phyloP scores from a whole-genome alignment of 2,329 filamentous ascomycete species.

The Alternaria triticina region DNA sequence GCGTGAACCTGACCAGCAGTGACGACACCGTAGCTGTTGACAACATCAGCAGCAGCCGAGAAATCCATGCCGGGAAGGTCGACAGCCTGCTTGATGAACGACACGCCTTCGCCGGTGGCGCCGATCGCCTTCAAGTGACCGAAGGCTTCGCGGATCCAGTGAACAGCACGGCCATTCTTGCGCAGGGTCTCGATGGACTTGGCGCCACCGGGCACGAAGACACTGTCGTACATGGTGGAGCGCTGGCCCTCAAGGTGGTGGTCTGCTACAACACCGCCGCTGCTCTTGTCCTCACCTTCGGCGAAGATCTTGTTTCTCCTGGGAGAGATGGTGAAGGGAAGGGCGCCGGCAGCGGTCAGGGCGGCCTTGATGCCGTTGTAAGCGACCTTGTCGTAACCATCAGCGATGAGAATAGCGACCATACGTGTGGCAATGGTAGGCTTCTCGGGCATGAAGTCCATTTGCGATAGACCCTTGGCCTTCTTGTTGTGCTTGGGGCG shows the following conservation, averaged over 20 bases:
- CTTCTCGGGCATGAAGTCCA: slow-evolving; percentile 67
- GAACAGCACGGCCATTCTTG: slow-evolving; percentile 73
- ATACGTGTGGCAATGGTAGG: slow-evolving; percentile 74
- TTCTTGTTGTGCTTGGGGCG: slow-evolving; percentile 70
- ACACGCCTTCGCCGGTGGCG: slow-evolving; percentile 74
- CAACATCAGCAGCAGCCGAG: slow-evolving; percentile 57
- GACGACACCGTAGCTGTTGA: slow-evolving; percentile 79
- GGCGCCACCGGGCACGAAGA: slow-evolving; percentile 77
- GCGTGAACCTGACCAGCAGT: slow-evolving; percentile 64
- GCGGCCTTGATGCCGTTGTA: slow-evolving; percentile 71
- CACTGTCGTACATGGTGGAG: slow-evolving; percentile 79
- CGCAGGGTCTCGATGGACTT: slow-evolving; percentile 67
- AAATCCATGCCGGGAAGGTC: slow-evolving; percentile 57
- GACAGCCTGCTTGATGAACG: slow-evolving; percentile 62
- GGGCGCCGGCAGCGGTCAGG: slow-evolving; percentile 66
- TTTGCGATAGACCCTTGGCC: slow-evolving; percentile 71
- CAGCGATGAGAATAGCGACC: slow-evolving; percentile 77
- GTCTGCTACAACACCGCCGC: slow-evolving; percentile 67
- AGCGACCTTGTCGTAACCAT: slow-evolving; percentile 73
- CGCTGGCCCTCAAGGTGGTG: slow-evolving; percentile 82
- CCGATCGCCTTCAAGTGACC: slow-evolving; percentile 82
- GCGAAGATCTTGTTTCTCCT: slow-evolving; percentile 71
- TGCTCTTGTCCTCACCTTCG: slow-evolving; percentile 61
- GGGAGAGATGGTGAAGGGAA: slow-evolving; percentile 75
- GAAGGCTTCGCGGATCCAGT: slow-evolving; percentile 82